Evolutionary conservation across 176 grass and related monocot species (phyloP), one percentile per base, ranked within the genome.

Genomic region (Oryza meridionalis): DNA sequence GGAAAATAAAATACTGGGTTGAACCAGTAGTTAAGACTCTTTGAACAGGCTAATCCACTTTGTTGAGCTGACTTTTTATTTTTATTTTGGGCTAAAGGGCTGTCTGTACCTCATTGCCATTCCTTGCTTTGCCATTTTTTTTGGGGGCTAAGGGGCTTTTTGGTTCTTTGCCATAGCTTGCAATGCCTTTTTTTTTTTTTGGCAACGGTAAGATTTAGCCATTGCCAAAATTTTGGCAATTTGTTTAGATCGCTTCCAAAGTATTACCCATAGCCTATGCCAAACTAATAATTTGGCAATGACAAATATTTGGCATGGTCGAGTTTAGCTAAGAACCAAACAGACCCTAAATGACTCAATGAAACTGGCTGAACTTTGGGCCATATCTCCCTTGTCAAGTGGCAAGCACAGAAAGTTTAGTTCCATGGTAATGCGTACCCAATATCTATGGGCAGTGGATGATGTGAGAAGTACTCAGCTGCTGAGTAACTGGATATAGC

Each of bases 391-490:
- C 43, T 3, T 15, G 65, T 51, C 42, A 50, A 69, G 35, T 24
- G 9, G 29, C 11, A 53, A 46, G 21, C 45, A 8, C 16, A 65
- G 44, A 42, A 79, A 26, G 7, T 6, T 43, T 25, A 74, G 7
- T 75, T 75, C 2, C 12, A 19, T 11, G 25, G 63, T 79, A 26
- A 49, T 67, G 9, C 26, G 25, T 71, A 77, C 53, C 11, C 19
- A 40, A 21, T 40, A 77, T 37, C 35, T 77, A 21, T 1, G 3
- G 14, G 15, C 47, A 15, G 35, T 26, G 33, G 50, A 26, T 69
- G 15, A 58, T 77, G 68, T 55, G 46, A 38, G 3, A 77, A 51
- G 13, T 71, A 26, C n/a, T 37, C 65, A 84, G 64, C 72, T 84
- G 35, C 35, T 6, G 5, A 37, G 35, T 37, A 37, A 37, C 35